Percentiles rank a stretch among this genome's conserved stretches.
phyloP scores from a whole-genome alignment of 164 flowering plant genomes.

The Vitis rupestris region DNA sequence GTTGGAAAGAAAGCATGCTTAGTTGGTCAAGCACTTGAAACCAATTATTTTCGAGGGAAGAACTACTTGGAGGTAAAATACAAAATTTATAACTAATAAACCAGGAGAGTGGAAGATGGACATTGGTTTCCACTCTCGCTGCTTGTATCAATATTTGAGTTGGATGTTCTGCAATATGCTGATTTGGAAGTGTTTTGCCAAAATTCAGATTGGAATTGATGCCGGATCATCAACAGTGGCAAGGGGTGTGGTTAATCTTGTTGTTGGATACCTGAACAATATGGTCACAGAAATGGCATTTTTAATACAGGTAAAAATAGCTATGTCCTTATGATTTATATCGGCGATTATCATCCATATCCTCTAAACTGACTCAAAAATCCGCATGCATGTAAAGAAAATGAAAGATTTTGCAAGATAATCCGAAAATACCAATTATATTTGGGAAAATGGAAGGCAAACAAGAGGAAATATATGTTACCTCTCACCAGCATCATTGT shows the following conservation, averaged over 20 bases:
- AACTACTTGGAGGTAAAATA: slow-evolving; percentile 86
- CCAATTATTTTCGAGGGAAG: slow-evolving; percentile 70
- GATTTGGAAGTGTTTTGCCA: background rate
- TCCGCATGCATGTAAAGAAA: too few relatives aligned
- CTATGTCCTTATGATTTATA: background rate
- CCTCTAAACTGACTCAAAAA: too few relatives aligned
- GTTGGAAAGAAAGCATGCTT: slow-evolving; percentile 93
- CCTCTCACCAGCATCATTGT: background rate
- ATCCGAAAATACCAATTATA: too few relatives aligned
- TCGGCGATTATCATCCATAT: too few relatives aligned
- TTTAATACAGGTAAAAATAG: slow-evolving; percentile 66
- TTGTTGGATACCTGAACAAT: slow-evolving; percentile 87
- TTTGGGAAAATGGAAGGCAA: too few relatives aligned
- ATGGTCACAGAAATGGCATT: slow-evolving; percentile 95
- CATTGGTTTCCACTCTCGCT: too few relatives aligned
- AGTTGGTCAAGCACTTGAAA: slow-evolving; percentile 84
- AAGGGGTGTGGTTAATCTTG: slow-evolving; percentile 86
- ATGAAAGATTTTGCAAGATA: too few relatives aligned
- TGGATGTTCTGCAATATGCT: background rate
- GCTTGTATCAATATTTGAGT: too few relatives aligned
- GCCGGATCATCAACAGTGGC: slow-evolving; percentile 94
- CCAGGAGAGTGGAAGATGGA: too few relatives aligned
- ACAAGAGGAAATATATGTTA: background rate
- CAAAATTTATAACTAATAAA: too few relatives aligned
- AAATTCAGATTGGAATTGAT: slow-evolving; percentile 69